Conservation (phyloP, 2,329 filamentous ascomycete genomes). For the Colletotrichum incanum region DNA sequence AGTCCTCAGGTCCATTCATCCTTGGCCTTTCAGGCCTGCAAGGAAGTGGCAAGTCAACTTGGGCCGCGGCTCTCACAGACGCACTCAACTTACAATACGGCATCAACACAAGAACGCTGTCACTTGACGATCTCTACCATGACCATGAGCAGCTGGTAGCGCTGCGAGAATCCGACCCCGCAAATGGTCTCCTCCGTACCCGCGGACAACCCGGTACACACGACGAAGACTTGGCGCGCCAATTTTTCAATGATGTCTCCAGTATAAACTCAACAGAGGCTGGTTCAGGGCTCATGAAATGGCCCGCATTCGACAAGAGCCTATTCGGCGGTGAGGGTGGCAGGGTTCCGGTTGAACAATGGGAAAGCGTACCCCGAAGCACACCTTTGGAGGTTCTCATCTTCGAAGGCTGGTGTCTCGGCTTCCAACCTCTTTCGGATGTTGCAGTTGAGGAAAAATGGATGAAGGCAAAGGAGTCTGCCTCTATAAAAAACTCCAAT, state of each 20-base stretch:
- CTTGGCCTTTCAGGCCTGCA: conserved; percentile 39
- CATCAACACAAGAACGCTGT: conserved; percentile 37
- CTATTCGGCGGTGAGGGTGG: conserved; percentile 35
- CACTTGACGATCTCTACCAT: conserved; percentile 40
- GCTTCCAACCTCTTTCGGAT: conserved; percentile 29
- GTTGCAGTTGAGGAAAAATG: conserved; percentile 28
- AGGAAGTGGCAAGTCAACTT: conserved; percentile 42
- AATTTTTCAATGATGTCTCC: conserved; percentile 31
- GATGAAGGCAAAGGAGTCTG: conserved; percentile 18
- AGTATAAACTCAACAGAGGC: background rate
- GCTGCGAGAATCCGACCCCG: conserved; percentile 25
- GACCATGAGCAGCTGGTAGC: conserved; percentile 33
- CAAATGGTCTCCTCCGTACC: conserved; percentile 28
- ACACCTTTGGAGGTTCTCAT: conserved; percentile 36
- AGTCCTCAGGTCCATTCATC: conserved; percentile 27
- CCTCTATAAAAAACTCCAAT: background rate
- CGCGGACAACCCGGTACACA: conserved; percentile 40
- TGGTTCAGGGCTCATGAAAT: background rate
- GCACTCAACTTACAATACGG: conserved; percentile 35
- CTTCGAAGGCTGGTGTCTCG: conserved; percentile 42
- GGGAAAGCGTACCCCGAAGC: conserved; percentile 30
- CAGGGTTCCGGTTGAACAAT: conserved; percentile 17
- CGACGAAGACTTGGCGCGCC: conserved; percentile 31
- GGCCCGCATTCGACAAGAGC: conserved; percentile 41
- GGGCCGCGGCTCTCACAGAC: conserved; percentile 36